Conservation (phyloP, 257 asterid genomes). For the Mentha longifolia region DNA sequence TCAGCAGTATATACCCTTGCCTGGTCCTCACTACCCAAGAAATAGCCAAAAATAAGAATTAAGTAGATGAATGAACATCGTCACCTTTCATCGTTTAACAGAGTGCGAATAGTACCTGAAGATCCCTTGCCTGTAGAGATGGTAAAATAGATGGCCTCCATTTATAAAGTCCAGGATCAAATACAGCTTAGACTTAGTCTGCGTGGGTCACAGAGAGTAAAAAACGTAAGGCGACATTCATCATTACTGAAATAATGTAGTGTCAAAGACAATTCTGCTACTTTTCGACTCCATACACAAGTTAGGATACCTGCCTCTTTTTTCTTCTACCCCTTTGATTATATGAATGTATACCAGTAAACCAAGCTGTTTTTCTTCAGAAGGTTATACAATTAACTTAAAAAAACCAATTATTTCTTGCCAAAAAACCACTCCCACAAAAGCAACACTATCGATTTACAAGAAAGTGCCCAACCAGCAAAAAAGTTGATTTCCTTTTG, state of each 20-base stretch:
- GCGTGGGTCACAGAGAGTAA: conserved; percentile 35
- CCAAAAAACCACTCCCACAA: background rate
- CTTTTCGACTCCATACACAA: background rate
- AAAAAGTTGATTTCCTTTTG: background rate
- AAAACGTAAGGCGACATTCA: conserved; percentile 30
- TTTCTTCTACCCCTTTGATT: background rate
- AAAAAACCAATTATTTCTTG: background rate
- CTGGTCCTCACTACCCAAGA: conserved; percentile 87
- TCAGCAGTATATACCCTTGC: conserved; percentile 93
- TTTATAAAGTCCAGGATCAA: conserved; percentile 83
- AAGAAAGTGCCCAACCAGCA: background rate
- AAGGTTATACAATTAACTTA: background rate
- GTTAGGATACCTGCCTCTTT: conserved; percentile 1
- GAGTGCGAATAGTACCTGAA: conserved; percentile 64
- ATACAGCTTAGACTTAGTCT: conserved; percentile 89
- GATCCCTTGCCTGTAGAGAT: conserved; percentile 91
- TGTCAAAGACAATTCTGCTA: background rate
- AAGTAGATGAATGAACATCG: conserved; percentile 32
- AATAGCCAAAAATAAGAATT: conserved; percentile 37
- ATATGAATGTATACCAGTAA: background rate
- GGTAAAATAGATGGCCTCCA: conserved; percentile 97
- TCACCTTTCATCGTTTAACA: conserved; percentile 3
- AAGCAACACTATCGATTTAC: background rate
- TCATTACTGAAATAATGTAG: background rate
- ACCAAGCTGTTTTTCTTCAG: background rate